A percentile compares a stretch with the other conserved stretches of the same genome.
Conservation (phyloP, 1,284 basidiomycete species). For the Microbotryum lychnidis-dioicae region DNA sequence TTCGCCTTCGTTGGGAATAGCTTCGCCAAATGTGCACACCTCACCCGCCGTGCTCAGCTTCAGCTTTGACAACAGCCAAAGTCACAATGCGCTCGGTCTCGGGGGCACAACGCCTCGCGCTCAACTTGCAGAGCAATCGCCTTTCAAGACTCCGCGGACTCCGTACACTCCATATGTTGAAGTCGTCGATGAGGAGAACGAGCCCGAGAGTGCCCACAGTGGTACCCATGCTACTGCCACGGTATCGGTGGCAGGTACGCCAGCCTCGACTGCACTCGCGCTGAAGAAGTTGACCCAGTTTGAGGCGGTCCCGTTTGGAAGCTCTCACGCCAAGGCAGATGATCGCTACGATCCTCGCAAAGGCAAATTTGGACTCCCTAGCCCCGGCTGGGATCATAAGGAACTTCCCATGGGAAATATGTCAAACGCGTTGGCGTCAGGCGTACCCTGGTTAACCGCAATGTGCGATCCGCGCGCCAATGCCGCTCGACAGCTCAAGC, state of each 20-base stretch:
- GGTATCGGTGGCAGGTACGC: constrained; percentile 1
- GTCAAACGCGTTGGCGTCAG: background rate
- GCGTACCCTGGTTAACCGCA: constrained; percentile 13
- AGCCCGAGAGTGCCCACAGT: background rate
- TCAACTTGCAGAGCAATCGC: background rate
- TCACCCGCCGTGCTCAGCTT: constrained; percentile 8
- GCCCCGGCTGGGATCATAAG: constrained; percentile 40
- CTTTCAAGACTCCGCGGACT: constrained; percentile 15
- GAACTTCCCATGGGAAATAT: background rate
- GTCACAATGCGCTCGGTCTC: constrained; percentile 11
- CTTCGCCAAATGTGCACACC: constrained; percentile 4
- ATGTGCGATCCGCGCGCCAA: constrained; percentile 22
- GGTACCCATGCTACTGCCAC: background rate
- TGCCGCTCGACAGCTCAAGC: constrained; percentile 10
- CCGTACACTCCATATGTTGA: constrained; percentile 25
- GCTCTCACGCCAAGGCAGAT: constrained; percentile 53
- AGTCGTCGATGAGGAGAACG: constrained; percentile 6
- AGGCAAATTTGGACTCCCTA: constrained; percentile 65
- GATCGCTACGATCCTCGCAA: constrained; percentile 53
- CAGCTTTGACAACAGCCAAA: background rate
- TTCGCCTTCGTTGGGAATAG: constrained; percentile 3
- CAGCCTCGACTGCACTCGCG: background rate
- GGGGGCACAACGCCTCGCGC: constrained; percentile 4
- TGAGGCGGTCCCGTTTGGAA: constrained; percentile 61
- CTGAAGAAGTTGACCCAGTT: constrained; percentile 40